Evolutionary conservation across 306 rosid species (phyloP).

Genomic region (Chamaecrista fasciculata): DNA sequence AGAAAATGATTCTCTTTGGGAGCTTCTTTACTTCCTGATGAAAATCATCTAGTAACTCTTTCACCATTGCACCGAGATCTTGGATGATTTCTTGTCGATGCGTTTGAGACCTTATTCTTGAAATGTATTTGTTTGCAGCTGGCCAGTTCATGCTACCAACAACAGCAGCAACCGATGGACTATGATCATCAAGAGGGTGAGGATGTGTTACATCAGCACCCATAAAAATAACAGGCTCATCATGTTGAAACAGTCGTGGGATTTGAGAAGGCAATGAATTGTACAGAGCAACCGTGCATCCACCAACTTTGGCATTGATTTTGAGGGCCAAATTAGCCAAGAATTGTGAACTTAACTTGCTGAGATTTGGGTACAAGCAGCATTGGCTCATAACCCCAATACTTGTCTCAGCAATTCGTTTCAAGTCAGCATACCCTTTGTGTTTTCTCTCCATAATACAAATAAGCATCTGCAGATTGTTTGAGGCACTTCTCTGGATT

Average conservation of each 20-base stretch:
- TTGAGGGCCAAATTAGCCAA: slow-evolving; percentile 92
- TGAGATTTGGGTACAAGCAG: slow-evolving; percentile 83
- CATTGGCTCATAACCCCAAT: slow-evolving; percentile 89
- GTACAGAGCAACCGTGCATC: slow-evolving; percentile 91
- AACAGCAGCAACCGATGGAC: slow-evolving; percentile 98
- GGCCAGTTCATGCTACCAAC: slow-evolving; percentile 99
- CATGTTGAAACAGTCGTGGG: slow-evolving; percentile 61
- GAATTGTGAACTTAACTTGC: slow-evolving; percentile 77
- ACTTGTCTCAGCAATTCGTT: slow-evolving; percentile 90
- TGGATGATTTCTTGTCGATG: slow-evolving; percentile 91
- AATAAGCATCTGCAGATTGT: slow-evolving; percentile 85
- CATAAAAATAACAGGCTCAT: slow-evolving; percentile 87
- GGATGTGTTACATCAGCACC: slow-evolving; percentile 99
- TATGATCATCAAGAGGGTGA: slow-evolving; percentile 93
- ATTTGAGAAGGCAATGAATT: slow-evolving; percentile 84
- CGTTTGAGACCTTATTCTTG: slow-evolving; percentile 97
- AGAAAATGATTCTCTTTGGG: slow-evolving; percentile 80
- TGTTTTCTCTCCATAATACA: slow-evolving; percentile 93
- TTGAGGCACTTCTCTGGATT: slow-evolving; percentile 61
- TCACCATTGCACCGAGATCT: slow-evolving; percentile 82
- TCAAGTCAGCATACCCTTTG: slow-evolving; percentile 89
- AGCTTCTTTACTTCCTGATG: slow-evolving; percentile 69
- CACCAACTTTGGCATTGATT: slow-evolving; percentile 96
- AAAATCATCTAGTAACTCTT: slow-evolving; percentile 83
- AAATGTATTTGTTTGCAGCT: slow-evolving; percentile 86